Conservation (phyloP, 2,329 filamentous ascomycete genomes). For the Cyclaneusma minus region DNA sequence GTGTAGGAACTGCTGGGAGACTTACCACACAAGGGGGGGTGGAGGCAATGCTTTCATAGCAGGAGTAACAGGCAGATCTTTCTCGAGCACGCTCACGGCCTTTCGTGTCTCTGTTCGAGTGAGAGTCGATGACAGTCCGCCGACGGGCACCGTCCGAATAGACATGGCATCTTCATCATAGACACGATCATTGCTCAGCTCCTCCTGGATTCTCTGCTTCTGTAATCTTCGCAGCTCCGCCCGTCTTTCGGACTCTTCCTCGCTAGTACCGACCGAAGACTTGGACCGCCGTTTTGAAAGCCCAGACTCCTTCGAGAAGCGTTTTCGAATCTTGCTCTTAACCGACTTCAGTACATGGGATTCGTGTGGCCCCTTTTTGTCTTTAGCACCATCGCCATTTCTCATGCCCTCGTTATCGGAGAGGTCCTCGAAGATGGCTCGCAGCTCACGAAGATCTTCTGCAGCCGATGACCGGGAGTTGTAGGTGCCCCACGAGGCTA, state of each 20-base stretch:
- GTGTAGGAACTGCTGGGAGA: too few species aligned
- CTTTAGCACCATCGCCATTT: constrained; percentile 20
- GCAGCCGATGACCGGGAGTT: constrained; percentile 9
- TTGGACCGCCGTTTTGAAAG: constrained; percentile 23
- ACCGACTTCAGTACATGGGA: constrained; percentile 30
- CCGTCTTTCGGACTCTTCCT: constrained; percentile 36
- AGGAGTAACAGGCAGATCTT: too few species aligned
- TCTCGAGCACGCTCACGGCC: too few species aligned
- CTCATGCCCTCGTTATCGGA: constrained; percentile 2
- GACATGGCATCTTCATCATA: constrained; percentile 21
- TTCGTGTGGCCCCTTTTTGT: constrained; percentile 21
- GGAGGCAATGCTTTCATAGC: too few species aligned
- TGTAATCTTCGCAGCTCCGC: constrained; percentile 39
- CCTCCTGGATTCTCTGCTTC: constrained; percentile 40
- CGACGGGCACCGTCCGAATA: too few species aligned
- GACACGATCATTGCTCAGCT: constrained; percentile 31
- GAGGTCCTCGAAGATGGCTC: constrained; percentile 13
- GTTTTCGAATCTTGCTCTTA: constrained; percentile 23
- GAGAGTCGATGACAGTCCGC: too few species aligned
- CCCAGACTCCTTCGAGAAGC: constrained; percentile 4
- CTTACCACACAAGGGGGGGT: too few species aligned
- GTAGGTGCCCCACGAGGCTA: constrained; percentile 6
- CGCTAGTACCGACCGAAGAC: constrained; percentile 27
- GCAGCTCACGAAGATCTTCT: constrained; percentile 9
- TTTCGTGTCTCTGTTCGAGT: too few species aligned